Evolutionary conservation across 306 rosid species (phyloP).

Genomic region (Prunus padus): DNA sequence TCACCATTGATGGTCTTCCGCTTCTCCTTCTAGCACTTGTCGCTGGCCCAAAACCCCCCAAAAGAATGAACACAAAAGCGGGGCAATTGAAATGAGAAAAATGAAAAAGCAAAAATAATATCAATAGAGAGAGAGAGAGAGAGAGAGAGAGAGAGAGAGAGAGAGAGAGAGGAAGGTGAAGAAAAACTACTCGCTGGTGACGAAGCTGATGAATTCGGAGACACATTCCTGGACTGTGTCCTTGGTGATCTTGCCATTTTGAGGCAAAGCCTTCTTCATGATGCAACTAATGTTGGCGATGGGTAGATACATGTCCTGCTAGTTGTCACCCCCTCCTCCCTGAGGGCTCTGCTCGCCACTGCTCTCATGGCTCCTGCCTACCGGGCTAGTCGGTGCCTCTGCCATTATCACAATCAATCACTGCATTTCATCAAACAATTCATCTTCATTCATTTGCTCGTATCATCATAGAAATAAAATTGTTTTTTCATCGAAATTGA

Average conservation of each 20-base stretch:
- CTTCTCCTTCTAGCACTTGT: conserved; percentile 93
- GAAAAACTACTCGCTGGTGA: conserved; percentile 83
- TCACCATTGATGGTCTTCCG: conserved; percentile 95
- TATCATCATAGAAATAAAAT: neutral
- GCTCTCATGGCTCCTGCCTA: conserved; percentile 70
- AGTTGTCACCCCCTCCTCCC: conserved; percentile 29
- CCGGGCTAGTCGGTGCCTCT: conserved; percentile 71
- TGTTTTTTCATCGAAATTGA: neutral
- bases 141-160: too few species aligned
- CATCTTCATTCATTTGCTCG: neutral
- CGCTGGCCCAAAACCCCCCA: conserved; percentile 52
- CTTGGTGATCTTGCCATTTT: conserved; percentile 86
- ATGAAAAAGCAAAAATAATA: neutral
- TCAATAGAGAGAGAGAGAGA: neutral
- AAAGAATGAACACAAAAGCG: neutral
- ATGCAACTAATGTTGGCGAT: conserved; percentile 92
- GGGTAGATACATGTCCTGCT: conserved; percentile 79
- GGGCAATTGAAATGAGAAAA: neutral
- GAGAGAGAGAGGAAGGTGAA: neutral
- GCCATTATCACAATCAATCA: conserved; percentile 40
- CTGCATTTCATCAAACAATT: conserved; percentile 7
- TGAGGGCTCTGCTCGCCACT: conserved; percentile 85
- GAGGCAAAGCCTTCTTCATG: conserved; percentile 86
- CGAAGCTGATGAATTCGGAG: conserved; percentile 86
- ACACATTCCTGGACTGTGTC: conserved; percentile 90